These are phyloP conservation scores for Guadua angustifolia DNA, from an alignment of 176 grass and related monocot species.

Conservation along the genomic window DNA sequence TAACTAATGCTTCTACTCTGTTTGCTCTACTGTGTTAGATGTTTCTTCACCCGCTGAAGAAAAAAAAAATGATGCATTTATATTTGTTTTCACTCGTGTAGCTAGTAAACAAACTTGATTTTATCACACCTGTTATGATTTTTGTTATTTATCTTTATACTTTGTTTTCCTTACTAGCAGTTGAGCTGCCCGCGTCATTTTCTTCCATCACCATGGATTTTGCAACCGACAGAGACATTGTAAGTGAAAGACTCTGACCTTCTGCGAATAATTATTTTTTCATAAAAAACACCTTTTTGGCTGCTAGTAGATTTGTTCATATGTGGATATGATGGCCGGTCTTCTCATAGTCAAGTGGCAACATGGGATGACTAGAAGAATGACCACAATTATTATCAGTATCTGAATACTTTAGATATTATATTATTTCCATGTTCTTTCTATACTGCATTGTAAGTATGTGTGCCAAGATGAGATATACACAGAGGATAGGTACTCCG, in stretches of 20 bases:
- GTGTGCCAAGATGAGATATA: background rate
- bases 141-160: conserved; percentile 3
- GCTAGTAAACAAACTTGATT: background rate
- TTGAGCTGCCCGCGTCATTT: conserved; percentile 75
- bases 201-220: conserved; percentile 82
- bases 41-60: background rate
- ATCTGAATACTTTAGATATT: conserved; percentile 4
- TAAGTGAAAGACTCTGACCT: conserved; percentile 49
- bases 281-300: background rate
- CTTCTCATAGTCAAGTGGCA: conserved; percentile 30
- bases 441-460: background rate
- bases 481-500: background rate
- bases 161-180: conserved; percentile 52
- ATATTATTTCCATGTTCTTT: conserved; percentile 1
- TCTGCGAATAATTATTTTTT: conserved; percentile 8
- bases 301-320: conserved; percentile 14
- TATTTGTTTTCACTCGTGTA: conserved; percentile 1
- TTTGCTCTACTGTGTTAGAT: background rate
- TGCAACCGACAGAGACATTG: conserved; percentile 61
- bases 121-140: conserved; percentile 1
- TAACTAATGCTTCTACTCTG: background rate
- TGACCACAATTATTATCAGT: background rate
- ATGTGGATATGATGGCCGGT: conserved; percentile 19
- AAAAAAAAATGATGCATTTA: background rate
- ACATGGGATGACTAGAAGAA: background rate